These are phyloP conservation scores for Macroventuria anomochaeta DNA, from an alignment of 2,329 filamentous ascomycete genomes.

Conservation along the genomic window DNA sequence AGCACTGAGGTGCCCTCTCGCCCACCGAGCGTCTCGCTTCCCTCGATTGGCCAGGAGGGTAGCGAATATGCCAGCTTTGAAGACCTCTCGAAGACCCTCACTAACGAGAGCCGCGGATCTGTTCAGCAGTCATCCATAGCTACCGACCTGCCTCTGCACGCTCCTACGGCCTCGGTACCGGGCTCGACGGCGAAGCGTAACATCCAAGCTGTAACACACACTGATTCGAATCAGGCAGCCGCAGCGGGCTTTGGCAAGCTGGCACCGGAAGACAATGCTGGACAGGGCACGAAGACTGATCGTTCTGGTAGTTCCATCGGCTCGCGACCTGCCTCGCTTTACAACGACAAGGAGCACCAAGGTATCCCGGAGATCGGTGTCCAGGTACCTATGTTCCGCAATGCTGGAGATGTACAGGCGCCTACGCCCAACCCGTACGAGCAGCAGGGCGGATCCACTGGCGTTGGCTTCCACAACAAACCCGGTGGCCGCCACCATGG, in stretches of 20 bases:
- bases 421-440: slow-evolving; percentile 75
- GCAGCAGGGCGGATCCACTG: slow-evolving; percentile 47
- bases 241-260: slow-evolving; percentile 80
- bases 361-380: slow-evolving; percentile 92
- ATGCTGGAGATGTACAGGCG: slow-evolving; percentile 94
- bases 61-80: slow-evolving; percentile 78
- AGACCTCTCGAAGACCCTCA: slow-evolving; percentile 44
- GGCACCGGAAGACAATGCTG: slow-evolving; percentile 40
- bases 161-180: slow-evolving; percentile 85
- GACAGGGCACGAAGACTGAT: slow-evolving; percentile 28
- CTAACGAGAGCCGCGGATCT: slow-evolving; percentile 48
- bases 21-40: slow-evolving; percentile 79
- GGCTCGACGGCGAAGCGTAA: slow-evolving; percentile 81
- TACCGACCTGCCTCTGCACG: slow-evolving; percentile 83
- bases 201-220: slow-evolving; percentile 84
- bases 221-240: slow-evolving; percentile 85
- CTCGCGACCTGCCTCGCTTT: slow-evolving; percentile 61
- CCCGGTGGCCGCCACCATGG: slow-evolving; percentile 61
- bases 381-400: slow-evolving; percentile 90
- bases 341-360: slow-evolving; percentile 71
- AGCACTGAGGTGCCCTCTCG: slow-evolving; percentile 59
- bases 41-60: slow-evolving; percentile 87
- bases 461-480: slow-evolving; percentile 62
- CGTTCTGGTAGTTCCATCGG: slow-evolving; percentile 45
- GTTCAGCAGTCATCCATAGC: slow-evolving; percentile 79